These are phyloP conservation scores for Nicotiana sylvestris DNA, from an alignment of 257 asterid genomes.

Conservation along the genomic window DNA sequence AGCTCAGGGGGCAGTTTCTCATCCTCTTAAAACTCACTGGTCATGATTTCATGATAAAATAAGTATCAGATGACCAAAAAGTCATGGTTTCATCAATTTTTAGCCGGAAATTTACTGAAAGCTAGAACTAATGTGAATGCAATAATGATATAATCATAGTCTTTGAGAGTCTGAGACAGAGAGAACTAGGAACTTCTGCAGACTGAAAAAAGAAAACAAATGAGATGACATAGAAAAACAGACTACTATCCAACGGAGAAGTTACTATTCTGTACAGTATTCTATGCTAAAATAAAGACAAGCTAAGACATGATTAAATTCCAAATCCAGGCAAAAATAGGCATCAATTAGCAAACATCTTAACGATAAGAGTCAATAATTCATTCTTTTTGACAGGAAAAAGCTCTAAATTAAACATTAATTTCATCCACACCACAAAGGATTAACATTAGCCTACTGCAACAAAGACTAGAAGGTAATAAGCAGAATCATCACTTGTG, in stretches of 20 bases:
- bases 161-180: background rate
- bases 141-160: too few species aligned
- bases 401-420: background rate
- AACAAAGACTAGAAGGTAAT: background rate
- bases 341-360: background rate
- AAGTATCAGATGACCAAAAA: too few species aligned
- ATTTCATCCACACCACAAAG: background rate
- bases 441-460: background rate
- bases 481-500: constrained; percentile 14
- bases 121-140: background rate
- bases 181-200: background rate
- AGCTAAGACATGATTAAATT: background rate
- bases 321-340: background rate
- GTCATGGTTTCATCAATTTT: too few species aligned
- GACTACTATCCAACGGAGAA: background rate
- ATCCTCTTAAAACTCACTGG: too few species aligned
- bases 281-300: background rate
- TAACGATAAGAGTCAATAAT: background rate
- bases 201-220: background rate
- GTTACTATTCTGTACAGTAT: background rate
- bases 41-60: too few species aligned
- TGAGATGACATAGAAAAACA: background rate
- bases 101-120: too few species aligned
- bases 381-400: background rate
- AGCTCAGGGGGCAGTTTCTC: too few species aligned